These are phyloP conservation scores for Crotalaria pallida DNA, from an alignment of 306 rosid species.

Conservation along the genomic window DNA sequence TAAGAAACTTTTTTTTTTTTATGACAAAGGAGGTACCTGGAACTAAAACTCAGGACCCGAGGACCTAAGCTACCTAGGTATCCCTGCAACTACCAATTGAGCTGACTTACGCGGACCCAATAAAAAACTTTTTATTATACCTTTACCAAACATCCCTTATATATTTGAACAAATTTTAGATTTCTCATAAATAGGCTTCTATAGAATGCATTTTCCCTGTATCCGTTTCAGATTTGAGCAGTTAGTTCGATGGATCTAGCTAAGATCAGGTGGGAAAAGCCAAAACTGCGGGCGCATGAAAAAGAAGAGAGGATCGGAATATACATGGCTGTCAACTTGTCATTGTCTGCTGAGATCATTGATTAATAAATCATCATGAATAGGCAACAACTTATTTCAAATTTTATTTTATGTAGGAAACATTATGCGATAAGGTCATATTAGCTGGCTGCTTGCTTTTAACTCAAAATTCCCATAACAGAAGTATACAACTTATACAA, in stretches of 20 bases:
- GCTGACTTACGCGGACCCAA: too few relatives aligned
- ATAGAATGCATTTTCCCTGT: too few relatives aligned
- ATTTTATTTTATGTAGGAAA: background rate
- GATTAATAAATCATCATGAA: background rate
- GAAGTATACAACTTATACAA: background rate
- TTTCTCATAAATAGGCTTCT: too few relatives aligned
- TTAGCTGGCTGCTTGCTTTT: background rate
- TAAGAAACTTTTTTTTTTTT: background rate
- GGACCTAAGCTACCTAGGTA: too few relatives aligned
- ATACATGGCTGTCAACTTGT: slow-evolving; percentile 27
- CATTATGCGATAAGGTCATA: background rate
- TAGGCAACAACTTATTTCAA: background rate
- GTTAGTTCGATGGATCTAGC: slow-evolving; percentile 6
- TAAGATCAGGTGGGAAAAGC: background rate
- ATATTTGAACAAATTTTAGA: too few relatives aligned
- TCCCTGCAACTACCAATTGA: too few relatives aligned
- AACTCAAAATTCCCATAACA: background rate
- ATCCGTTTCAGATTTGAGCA: background rate
- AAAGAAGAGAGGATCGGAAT: background rate
- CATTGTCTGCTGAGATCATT: slow-evolving; percentile 14
- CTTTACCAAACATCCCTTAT: too few relatives aligned
- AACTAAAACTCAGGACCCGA: too few relatives aligned
- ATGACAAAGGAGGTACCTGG: too few relatives aligned
- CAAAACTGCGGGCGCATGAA: background rate
- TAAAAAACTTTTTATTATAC: too few relatives aligned